Base-by-base conservation (phyloP, 257 asterid species). In the Ilex asprella region DNA sequence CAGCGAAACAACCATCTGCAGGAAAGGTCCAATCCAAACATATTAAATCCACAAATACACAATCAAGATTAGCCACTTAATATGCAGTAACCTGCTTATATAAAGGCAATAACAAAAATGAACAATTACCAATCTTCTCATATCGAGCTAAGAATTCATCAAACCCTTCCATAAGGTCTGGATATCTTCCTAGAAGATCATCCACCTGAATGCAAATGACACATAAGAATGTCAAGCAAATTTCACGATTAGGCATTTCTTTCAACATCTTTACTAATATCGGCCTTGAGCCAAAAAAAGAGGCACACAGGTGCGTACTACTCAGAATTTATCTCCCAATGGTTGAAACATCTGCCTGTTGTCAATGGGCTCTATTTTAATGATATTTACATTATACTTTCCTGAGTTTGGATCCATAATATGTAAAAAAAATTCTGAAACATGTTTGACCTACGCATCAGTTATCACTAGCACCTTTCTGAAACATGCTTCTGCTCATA, bases 161-260 rank as follows among this genome's bases (percentile, higher is more conserved):
- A 55, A 75, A 70, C 55, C 63, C 79, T 46, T 66, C 70, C 79
- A 66, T 66, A 43, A 75, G 76, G 58, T 66, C 73, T 31, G 72
- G 72, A 65, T 69, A 58, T 56, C 63, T 56, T 65, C 61, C 72
- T n/a, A 74, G 72, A 39, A 75, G 51, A 59, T 70, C 65, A 60
- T 12, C 55, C 29, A 66, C 73, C 79, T 70, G 76, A 58, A 58
- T 31, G 39, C 41, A 43, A 65, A 35, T 35, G 52, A 11, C n/a
- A 12, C 3, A 46, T 46, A 52, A 43, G n/a, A 21, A 13, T 52
- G 32, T 43, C 27, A 31, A 39, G 65, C 51, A 49, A 70, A 27
- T 30, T 7, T 41, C 47, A 41, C 3, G 52, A 7, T 46, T 10
- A 46, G 13, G 4, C 3, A 0, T 10, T 46, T 46, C 52, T 46